Base-by-base conservation (phyloP, 1,284 basidiomycete species). In the Irpex sp. region DNA sequence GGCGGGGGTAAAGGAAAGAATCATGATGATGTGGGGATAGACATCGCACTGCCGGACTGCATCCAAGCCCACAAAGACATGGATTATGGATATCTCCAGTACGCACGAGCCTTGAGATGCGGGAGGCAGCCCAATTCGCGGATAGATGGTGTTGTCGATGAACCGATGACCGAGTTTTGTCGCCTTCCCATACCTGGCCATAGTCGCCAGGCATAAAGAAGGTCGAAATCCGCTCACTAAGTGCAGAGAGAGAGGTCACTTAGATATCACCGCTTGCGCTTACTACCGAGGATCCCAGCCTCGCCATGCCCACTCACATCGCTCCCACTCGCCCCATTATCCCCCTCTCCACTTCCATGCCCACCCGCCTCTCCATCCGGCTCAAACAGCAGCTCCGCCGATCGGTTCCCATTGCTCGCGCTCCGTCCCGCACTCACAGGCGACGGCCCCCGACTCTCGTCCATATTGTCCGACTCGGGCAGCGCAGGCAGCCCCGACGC, bases 241-340 rank as follows among this genome's bases (percentile, higher is more conserved):
- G 26, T 26, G 26, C 4, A 26, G 26, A 26, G 26, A 47, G 44
- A 11, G n/a, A 47, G n/a, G 44, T n/a, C 44, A n/a, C 44, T 26
- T 47, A n/a, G 7, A 19, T 9, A 13, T 69, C 62, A 72, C 66
- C 73, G 73, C 71, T 74, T 76, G 64, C 75, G 72, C 67, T 76
- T 76, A 59, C 71, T 71, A 59, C 74, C 71, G 15, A 44, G 40
- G 34, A 65, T 61, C 17, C 69, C 66, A 48, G 64, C 66, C 60
- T 72, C 75, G 9, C 64, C 70, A 55, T 69, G 67, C 47, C 59
- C 61, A 13, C 64, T 61, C n/a, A 61, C 63, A 17, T 66, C 63
- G 49, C 63, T 63, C 15, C 54, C 54, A 36, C 51, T 65, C 55
- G 69, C 69, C 1, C 67, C 71, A 21, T 68, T 70, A 52, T 71